A percentile compares a stretch with the other conserved stretches of the same genome.
Conservation (phyloP, 352 stramenopile species). For the Phytophthora sansomeana region DNA sequence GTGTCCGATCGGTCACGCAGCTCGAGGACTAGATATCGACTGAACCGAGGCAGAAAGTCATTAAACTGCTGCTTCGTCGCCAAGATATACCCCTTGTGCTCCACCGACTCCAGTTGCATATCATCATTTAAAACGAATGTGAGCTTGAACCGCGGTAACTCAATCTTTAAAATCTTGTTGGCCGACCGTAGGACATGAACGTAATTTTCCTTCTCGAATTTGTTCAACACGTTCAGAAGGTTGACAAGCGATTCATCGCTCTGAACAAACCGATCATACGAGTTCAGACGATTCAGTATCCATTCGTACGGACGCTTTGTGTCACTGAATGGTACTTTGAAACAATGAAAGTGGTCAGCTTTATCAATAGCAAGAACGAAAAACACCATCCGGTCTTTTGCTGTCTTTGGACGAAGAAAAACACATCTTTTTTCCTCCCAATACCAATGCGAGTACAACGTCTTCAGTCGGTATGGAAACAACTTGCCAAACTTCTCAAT, state of each 20-base stretch:
- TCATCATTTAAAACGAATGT: conserved; percentile 39
- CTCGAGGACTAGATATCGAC: conserved; percentile 46
- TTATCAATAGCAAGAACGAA: conserved; percentile 36
- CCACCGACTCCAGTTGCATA: conserved; percentile 35
- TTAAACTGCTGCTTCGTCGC: conserved; percentile 45
- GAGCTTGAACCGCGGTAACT: conserved; percentile 52
- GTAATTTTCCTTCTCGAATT: conserved; percentile 51
- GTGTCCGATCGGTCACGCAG: conserved; percentile 20
- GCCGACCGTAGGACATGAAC: conserved; percentile 42
- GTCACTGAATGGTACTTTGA: conserved; percentile 46
- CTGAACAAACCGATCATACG: conserved; percentile 41
- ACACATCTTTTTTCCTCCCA: conserved; percentile 52
- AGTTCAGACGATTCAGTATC: conserved; percentile 13
- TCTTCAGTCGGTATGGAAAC: conserved; percentile 38
- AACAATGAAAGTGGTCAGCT: conserved; percentile 21
- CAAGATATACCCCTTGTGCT: conserved; percentile 55
- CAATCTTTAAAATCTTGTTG: conserved; percentile 35
- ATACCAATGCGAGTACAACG: conserved; percentile 61
- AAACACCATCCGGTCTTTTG: conserved; percentile 25
- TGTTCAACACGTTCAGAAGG: conserved; percentile 34
- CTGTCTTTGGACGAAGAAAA: conserved; percentile 38
- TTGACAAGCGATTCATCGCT: conserved; percentile 8
- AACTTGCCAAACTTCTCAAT: conserved; percentile 15
- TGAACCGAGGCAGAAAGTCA: conserved; percentile 48
- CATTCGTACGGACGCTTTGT: conserved; percentile 14